Evolutionary conservation across 257 asterid genomes (phyloP), one percentile per base, ranked within the genome.

Genomic region (Primulina huaijiensis): DNA sequence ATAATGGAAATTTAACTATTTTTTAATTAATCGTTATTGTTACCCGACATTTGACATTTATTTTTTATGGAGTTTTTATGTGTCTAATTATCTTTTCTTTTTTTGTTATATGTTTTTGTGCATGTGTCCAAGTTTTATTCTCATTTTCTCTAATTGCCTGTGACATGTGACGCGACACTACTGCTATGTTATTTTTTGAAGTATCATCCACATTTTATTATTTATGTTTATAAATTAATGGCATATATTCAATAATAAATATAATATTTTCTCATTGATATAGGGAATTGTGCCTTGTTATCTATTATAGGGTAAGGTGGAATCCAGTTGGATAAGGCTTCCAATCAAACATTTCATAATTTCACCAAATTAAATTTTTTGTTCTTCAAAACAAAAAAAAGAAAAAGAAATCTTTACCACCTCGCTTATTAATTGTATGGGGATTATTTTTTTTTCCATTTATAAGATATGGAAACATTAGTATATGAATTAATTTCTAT

Each of bases 301-400:
- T 74, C 82, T 56, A 69, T 71, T 76, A 74, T 76, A 71, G 80
- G 87, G 73, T 82, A 76, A 71, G 82, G 72, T 77, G 56, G 82
- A 72, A 69, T 75, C 83, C 80, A 80, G 72, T 75, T 77, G 82
- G 85, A 83, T 76, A 76, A 78, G 87, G 74, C 46, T 6, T 40
- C 52, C 52, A 40, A 40, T 40, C 52, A 40, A 1, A 43, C n/a
- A 10, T 12, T 43, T 43, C 53, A 43, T 11, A 4, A 43, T 11
- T 11, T 43, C 3, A 43, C 53, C 11, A 43, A 43, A 43, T 43
- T 43, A 2, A 1, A 1, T 43, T 43, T 43, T 43, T 43, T 14
- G 0, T 4, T 3, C 55, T 38, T 38, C 16, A 2, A 11, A 43
- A 43, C 2, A 43, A 12, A 43, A 14, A 10, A 10, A 12, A 43